A percentile compares a stretch with the other conserved stretches of the same genome.
phyloP scores from a whole-genome alignment of 2,329 filamentous ascomycete species.

The Aspergillaceae sp. region DNA sequence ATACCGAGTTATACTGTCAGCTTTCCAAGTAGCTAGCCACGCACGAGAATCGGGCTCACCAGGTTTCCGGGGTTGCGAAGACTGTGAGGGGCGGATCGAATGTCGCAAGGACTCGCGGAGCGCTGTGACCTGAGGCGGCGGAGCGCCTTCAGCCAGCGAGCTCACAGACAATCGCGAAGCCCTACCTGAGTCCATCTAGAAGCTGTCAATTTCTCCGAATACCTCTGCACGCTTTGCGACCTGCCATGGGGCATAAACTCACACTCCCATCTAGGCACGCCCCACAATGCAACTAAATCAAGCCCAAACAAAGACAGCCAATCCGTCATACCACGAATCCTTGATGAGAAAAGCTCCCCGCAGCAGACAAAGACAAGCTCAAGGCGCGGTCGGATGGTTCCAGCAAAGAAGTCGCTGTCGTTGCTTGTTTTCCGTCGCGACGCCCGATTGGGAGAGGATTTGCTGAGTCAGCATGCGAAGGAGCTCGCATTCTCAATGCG shows the following conservation, averaged over 20 bases:
- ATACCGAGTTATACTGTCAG: background rate
- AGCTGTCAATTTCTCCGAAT: constrained; percentile 4
- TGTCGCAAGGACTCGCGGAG: constrained; percentile 29
- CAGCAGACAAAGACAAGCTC: background rate
- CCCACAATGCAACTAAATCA: background rate
- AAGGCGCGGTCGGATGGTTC: background rate
- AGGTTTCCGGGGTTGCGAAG: constrained; percentile 27
- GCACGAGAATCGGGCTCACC: constrained; percentile 18
- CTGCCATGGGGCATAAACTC: background rate
- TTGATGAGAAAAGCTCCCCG: background rate
- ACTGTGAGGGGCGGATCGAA: constrained; percentile 26
- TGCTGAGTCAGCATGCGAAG: constrained; percentile 17
- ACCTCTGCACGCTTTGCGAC: background rate
- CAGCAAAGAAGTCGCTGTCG: background rate
- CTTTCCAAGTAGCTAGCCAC: background rate
- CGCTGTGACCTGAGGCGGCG: constrained; percentile 28
- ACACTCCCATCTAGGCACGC: background rate
- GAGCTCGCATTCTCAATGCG: constrained; percentile 14
- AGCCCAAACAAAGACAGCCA: background rate
- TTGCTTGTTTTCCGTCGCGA: constrained; percentile 12
- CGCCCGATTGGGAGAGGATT: constrained; percentile 7
- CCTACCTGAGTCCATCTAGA: constrained; percentile 29
- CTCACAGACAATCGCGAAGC: constrained; percentile 52
- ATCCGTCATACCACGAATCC: constrained; percentile 3
- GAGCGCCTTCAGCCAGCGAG: constrained; percentile 48